Conservation (phyloP, 2,329 filamentous ascomycete genomes). For the Fusarium anthophilum region DNA sequence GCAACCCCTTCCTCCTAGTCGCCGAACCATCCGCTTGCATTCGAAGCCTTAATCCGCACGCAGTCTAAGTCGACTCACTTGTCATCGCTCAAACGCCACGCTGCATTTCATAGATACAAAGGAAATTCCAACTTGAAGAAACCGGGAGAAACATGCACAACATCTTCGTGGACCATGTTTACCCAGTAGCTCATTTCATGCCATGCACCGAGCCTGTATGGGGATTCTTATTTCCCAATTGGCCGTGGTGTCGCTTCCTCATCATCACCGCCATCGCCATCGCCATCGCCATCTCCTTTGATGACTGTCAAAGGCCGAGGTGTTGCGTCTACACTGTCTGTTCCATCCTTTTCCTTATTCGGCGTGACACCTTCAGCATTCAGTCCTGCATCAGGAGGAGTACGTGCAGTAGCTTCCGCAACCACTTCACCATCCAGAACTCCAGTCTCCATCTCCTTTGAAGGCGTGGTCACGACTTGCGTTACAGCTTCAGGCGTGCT, state of each 20-base stretch:
- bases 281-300: constrained; percentile 17
- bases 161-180: background rate
- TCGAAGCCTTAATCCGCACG: constrained; percentile 18
- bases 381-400: constrained; percentile 37
- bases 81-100: constrained; percentile 43
- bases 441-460: constrained; percentile 51
- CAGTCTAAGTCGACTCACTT: constrained; percentile 29
- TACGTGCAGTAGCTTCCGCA: constrained; percentile 25
- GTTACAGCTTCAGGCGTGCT: constrained; percentile 62
- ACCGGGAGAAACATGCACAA: background rate
- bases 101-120: constrained; percentile 43
- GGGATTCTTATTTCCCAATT: constrained; percentile 35
- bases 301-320: constrained; percentile 50
- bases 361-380: constrained; percentile 15
- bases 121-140: constrained; percentile 25
- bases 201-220: background rate
- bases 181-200: background rate
- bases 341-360: constrained; percentile 17
- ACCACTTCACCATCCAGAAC: constrained; percentile 35
- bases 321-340: constrained; percentile 53
- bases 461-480: constrained; percentile 60
- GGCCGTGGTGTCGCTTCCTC: constrained; percentile 56
- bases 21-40: constrained; percentile 15
- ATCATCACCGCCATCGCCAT: constrained; percentile 18
- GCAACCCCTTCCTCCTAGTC: background rate